phyloP scores from a whole-genome alignment of 331 rosid genomes.

The Phaseolus coccineus region DNA sequence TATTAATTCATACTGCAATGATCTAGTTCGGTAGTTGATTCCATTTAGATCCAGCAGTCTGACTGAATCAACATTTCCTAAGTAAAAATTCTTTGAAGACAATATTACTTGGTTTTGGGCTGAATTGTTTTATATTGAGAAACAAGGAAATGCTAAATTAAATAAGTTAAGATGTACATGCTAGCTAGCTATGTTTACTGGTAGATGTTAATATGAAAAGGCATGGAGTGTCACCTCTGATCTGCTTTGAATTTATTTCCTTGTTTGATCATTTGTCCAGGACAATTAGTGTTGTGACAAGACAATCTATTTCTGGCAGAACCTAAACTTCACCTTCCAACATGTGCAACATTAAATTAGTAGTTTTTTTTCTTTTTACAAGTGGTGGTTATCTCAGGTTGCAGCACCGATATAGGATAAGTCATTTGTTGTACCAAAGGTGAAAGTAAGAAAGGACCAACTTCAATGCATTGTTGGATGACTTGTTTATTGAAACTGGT shows the following conservation, averaged over 20 bases:
- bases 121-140: slow-evolving; percentile 6
- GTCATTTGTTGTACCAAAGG: slow-evolving; percentile 3
- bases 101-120: slow-evolving; percentile 4
- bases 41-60: slow-evolving; percentile 24
- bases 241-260: slow-evolving; percentile 9
- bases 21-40: slow-evolving; percentile 26
- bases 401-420: slow-evolving; percentile 22
- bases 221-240: background rate
- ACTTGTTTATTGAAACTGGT: slow-evolving; percentile 5
- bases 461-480: slow-evolving; percentile 1
- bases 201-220: slow-evolving; percentile 13
- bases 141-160: background rate
- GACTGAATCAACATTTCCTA: background rate
- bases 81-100: background rate
- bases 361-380: background rate
- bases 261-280: slow-evolving; percentile 35
- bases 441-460: background rate
- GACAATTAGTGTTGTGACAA: background rate
- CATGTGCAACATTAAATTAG: background rate
- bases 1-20: slow-evolving; percentile 16
- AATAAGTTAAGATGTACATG: background rate
- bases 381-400: slow-evolving; percentile 19
- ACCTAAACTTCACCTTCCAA: slow-evolving; percentile 8
- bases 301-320: slow-evolving; percentile 11
- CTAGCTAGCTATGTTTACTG: background rate